These are phyloP conservation scores for Nelumbo lutea DNA, from an alignment of 164 flowering plant genomes.

Conservation along the genomic window DNA sequence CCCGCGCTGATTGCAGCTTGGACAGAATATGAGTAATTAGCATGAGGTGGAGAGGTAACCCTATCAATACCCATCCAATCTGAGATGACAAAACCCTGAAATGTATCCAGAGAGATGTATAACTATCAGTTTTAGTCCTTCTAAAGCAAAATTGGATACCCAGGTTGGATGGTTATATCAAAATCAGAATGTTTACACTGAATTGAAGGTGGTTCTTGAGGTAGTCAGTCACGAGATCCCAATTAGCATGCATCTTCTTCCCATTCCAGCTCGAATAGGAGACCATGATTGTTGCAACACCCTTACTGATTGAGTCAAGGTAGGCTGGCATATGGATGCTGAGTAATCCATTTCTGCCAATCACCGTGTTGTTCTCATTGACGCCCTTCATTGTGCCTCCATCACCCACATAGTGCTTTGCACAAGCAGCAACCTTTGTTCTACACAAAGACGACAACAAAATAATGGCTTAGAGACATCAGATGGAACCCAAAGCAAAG, in stretches of 20 bases:
- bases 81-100: constrained; percentile 47
- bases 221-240: constrained; percentile 21
- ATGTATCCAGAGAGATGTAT: neutral
- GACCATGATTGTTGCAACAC: constrained; percentile 37
- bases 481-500: too few relatives aligned
- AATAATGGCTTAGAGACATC: neutral
- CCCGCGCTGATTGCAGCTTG: constrained; percentile 36
- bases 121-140: neutral
- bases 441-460: constrained; percentile 2
- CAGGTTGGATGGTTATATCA: neutral
- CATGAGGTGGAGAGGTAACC: constrained; percentile 35
- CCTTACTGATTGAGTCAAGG: constrained; percentile 21
- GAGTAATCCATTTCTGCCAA: constrained; percentile 18
- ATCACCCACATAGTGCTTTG: constrained; percentile 47
- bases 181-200: constrained; percentile 7
- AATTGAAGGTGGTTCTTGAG: constrained; percentile 27
- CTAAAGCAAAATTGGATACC: neutral
- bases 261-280: constrained; percentile 38
- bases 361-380: constrained; percentile 35
- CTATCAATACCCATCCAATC: constrained; percentile 49
- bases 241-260: constrained; percentile 27
- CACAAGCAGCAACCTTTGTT: constrained; percentile 35
- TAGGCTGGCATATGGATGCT: constrained; percentile 31
- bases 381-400: constrained; percentile 40
- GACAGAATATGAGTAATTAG: constrained; percentile 44